Percentiles rank a stretch among this genome's conserved stretches.
Conservation (phyloP, 2,329 filamentous ascomycete genomes). For the Neonectria hederae region DNA sequence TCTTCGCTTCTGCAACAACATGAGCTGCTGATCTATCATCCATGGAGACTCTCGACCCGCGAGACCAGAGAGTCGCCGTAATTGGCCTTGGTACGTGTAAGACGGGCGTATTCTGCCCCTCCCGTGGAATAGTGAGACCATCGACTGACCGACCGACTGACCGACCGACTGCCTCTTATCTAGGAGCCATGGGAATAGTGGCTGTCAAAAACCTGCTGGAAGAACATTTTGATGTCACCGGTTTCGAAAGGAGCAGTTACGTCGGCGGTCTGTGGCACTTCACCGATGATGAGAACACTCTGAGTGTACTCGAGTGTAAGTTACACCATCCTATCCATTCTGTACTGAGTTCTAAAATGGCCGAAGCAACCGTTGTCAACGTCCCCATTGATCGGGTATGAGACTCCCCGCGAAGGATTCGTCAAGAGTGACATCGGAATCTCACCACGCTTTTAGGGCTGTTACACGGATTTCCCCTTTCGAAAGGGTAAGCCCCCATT, state of each 20-base stretch:
- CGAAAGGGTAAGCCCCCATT: conserved; percentile 35
- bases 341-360: neutral
- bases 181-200: conserved; percentile 51
- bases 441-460: conserved; percentile 40
- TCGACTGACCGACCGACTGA: neutral
- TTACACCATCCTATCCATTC: conserved; percentile 10
- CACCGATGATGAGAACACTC: conserved; percentile 48
- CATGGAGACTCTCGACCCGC: conserved; percentile 18
- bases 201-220: conserved; percentile 55
- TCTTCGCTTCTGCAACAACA: neutral
- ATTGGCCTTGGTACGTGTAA: conserved; percentile 28
- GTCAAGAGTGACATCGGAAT: neutral
- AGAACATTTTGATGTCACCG: conserved; percentile 55
- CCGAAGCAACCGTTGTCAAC: conserved; percentile 41
- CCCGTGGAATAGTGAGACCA: neutral
- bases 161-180: neutral
- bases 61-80: conserved; percentile 28
- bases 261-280: conserved; percentile 57
- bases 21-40: neutral
- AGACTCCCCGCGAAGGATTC: neutral
- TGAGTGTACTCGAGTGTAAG: conserved; percentile 46
- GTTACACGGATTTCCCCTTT: conserved; percentile 51
- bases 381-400: conserved; percentile 35
- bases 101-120: neutral
- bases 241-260: conserved; percentile 53